Conservation (phyloP, 1,284 basidiomycete species). For the Trametes sp. region DNA sequence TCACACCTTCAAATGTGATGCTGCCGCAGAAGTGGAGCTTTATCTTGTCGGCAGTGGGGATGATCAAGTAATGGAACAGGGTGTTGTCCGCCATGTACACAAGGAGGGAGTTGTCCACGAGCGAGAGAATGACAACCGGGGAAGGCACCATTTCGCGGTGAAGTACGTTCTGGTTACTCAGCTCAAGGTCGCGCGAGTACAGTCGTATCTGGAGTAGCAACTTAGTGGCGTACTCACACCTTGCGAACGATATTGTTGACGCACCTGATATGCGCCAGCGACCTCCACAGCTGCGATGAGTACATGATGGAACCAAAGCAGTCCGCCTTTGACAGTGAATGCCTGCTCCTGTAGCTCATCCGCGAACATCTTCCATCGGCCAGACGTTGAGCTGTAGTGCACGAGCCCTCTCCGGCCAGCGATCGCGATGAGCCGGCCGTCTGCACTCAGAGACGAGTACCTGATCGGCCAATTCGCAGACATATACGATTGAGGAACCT, state of each 20-base stretch:
- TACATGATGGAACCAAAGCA: constrained; percentile 98
- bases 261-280: constrained; percentile 80
- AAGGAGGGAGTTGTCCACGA: constrained; percentile 96
- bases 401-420: constrained; percentile 92
- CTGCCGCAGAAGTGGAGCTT: constrained; percentile 92
- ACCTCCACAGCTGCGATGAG: constrained; percentile 91
- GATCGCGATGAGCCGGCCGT: constrained; percentile 92
- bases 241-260: constrained; percentile 25
- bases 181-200: constrained; percentile 94
- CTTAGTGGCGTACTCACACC: background rate
- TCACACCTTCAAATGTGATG: constrained; percentile 94
- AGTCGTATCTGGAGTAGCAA: constrained; percentile 74
- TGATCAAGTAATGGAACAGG: constrained; percentile 91
- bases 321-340: constrained; percentile 89
- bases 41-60: constrained; percentile 86
- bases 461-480: constrained; percentile 95
- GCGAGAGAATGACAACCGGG: constrained; percentile 84
- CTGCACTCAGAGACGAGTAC: constrained; percentile 91
- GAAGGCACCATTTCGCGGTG: constrained; percentile 84
- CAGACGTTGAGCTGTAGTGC: constrained; percentile 94
- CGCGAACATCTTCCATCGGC: constrained; percentile 93
- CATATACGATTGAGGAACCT: constrained; percentile 90
- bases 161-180: constrained; percentile 87
- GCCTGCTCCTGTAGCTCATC: constrained; percentile 89
- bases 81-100: constrained; percentile 98